Evolutionary conservation across 1,284 basidiomycete species (phyloP).

Genomic region (Neotropicomus parvogracilis): DNA sequence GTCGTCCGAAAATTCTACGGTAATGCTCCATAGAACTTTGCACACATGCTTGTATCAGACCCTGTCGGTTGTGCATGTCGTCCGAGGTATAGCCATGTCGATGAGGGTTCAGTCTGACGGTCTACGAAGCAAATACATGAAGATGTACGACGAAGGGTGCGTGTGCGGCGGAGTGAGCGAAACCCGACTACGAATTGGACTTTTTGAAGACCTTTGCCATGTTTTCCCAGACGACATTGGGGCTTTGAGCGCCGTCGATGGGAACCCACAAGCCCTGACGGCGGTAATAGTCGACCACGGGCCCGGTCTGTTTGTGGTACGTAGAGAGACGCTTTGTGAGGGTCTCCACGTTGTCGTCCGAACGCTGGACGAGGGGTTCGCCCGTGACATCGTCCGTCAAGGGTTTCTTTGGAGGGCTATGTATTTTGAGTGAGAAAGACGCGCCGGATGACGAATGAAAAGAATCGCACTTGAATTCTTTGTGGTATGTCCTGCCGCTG

Average conservation of each 20-base stretch:
- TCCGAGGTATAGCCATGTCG: slow-evolving; percentile 1
- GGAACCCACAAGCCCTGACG: slow-evolving; percentile 84
- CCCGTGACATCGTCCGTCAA: slow-evolving; percentile 94
- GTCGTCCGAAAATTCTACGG: slow-evolving; percentile 8
- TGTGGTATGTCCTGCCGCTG: slow-evolving; percentile 91
- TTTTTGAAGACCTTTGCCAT: slow-evolving; percentile 59
- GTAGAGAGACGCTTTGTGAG: slow-evolving; percentile 83
- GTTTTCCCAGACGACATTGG: slow-evolving; percentile 87
- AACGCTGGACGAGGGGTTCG: slow-evolving; percentile 90
- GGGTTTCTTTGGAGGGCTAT: slow-evolving; percentile 91
- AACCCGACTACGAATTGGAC: slow-evolving; percentile 18
- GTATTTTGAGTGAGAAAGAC: slow-evolving; percentile 4
- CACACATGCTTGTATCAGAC: slow-evolving; percentile 25
- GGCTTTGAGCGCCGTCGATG: slow-evolving; percentile 92
- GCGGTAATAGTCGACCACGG: slow-evolving; percentile 97
- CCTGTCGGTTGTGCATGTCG: neutral
- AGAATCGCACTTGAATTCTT: slow-evolving; percentile 81
- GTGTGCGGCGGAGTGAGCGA: neutral
- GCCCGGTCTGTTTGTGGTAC: slow-evolving; percentile 91
- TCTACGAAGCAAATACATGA: slow-evolving; percentile 29
- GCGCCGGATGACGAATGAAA: neutral
- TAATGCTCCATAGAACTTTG: slow-evolving; percentile 9
- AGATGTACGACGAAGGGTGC: slow-evolving; percentile 19
- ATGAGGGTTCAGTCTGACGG: slow-evolving; percentile 10
- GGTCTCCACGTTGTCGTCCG: slow-evolving; percentile 92